These are phyloP conservation scores for Chenopodium quinoa DNA, from an alignment of 148 eudicot species.

Conservation along the genomic window DNA sequence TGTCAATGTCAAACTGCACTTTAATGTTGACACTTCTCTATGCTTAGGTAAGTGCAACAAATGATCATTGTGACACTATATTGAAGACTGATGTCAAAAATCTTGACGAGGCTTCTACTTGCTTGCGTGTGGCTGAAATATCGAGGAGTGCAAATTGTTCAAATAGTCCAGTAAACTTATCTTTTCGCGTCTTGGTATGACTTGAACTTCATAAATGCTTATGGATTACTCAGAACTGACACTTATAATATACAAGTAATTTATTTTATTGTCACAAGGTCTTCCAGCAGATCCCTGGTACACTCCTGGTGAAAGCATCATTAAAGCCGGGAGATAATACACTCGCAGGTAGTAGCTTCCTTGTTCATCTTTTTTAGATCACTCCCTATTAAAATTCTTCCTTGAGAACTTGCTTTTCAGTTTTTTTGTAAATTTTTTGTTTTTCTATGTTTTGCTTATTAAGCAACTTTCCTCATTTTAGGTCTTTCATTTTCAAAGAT, in stretches of 20 bases:
- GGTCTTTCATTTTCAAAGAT: neutral
- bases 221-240: neutral
- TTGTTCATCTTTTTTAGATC: neutral
- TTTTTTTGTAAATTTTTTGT: too few species aligned
- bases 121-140: constrained; percentile 18
- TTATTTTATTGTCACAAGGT: constrained; percentile 40
- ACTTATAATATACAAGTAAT: neutral
- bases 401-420: neutral
- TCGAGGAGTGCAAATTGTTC: constrained; percentile 28
- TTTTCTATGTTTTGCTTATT: neutral
- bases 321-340: constrained; percentile 48
- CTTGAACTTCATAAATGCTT: neutral
- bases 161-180: constrained; percentile 17
- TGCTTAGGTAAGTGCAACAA: constrained; percentile 50
- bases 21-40: neutral
- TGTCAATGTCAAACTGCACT: neutral
- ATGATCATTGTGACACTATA: constrained; percentile 47
- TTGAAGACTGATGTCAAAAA: constrained; percentile 42
- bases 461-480: too few species aligned
- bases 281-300: constrained; percentile 90
- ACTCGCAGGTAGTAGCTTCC: constrained; percentile 39
- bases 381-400: neutral
- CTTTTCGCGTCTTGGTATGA: constrained; percentile 66
- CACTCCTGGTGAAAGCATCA: constrained; percentile 77
- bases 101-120: constrained; percentile 24